Conservation (phyloP, 2,329 filamentous ascomycete genomes). For the Emericellopsis atlantica region DNA sequence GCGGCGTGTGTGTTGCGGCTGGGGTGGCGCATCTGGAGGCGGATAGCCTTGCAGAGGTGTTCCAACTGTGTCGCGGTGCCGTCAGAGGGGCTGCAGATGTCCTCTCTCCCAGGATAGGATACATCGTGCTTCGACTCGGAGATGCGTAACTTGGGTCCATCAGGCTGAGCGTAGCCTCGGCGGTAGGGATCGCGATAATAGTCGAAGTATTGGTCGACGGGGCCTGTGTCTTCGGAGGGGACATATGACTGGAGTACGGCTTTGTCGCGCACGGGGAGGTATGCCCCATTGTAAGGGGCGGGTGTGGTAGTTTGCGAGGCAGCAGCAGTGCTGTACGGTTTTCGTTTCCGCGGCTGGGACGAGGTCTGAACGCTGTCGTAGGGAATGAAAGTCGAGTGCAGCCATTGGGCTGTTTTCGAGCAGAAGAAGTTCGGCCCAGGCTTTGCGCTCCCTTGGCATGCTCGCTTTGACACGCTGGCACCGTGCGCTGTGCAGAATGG, state of each 20-base stretch:
- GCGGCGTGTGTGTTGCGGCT: constrained; percentile 23
- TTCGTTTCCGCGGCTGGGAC: constrained; percentile 8
- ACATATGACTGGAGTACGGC: constrained; percentile 40
- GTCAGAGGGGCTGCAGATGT: constrained; percentile 21
- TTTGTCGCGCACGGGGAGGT: constrained; percentile 10
- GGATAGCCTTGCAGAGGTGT: constrained; percentile 27
- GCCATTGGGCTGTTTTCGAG: constrained; percentile 21
- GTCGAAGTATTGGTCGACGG: constrained; percentile 39
- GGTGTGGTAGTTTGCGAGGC: constrained; percentile 5
- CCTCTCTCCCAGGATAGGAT: constrained; percentile 28
- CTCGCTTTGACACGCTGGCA: too few species aligned
- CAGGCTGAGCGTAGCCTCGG: constrained; percentile 37
- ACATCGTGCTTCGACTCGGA: constrained; percentile 37
- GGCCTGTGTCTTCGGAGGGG: constrained; percentile 31
- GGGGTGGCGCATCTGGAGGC: constrained; percentile 26
- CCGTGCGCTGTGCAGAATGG: constrained; percentile 9
- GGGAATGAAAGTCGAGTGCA: constrained; percentile 26
- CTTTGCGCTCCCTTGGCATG: too few species aligned
- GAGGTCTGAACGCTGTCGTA: constrained; percentile 8
- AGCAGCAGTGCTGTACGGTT: constrained; percentile 14
- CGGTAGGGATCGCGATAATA: constrained; percentile 40
- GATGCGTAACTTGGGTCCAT: constrained; percentile 33
- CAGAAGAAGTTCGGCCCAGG: constrained; percentile 10
- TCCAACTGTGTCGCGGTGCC: constrained; percentile 20
- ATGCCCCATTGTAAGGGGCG: neutral